phyloP scores from a whole-genome alignment of 768 basidiomycete species.

The Rhodotorula sphaerocarpa region DNA sequence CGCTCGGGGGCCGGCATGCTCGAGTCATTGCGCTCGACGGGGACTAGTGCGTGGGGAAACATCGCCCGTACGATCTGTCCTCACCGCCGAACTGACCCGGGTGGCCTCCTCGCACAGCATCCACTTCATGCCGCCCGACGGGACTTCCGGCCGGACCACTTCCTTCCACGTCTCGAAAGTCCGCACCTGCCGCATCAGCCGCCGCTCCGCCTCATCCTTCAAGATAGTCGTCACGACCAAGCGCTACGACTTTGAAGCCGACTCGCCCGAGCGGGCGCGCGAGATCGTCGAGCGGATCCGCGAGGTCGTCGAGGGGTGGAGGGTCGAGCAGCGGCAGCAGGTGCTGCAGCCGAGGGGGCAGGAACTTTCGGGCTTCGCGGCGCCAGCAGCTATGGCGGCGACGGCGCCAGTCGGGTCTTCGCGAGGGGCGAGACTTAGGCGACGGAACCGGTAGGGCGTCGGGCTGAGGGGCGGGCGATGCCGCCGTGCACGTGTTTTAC shows the following conservation, averaged over 20 bases:
- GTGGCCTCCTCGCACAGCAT: background rate
- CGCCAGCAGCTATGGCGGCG: too few relatives aligned
- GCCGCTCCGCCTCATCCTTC: conserved; percentile 68
- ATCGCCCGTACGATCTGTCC: too few relatives aligned
- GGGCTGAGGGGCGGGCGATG: too few relatives aligned
- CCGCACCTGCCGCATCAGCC: conserved; percentile 69
- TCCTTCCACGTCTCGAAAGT: conserved; percentile 89
- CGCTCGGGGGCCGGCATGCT: conserved; percentile 72
- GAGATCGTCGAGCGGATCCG: conserved; percentile 42
- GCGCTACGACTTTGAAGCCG: conserved; percentile 95
- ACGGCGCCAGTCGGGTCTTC: too few relatives aligned
- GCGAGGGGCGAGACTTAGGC: too few relatives aligned
- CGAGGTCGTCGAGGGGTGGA: conserved; percentile 1
- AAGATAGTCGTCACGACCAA: conserved; percentile 67
- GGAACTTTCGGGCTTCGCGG: too few relatives aligned
- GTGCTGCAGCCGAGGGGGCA: background rate
- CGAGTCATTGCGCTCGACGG: conserved; percentile 89
- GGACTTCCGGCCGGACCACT: conserved; percentile 77
- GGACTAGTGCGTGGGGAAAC: conserved; percentile 61
- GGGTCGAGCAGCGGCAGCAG: background rate
- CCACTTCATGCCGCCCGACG: conserved; percentile 51
- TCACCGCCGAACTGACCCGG: too few relatives aligned
- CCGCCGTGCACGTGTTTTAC: too few relatives aligned
- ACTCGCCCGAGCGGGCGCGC: conserved; percentile 72
- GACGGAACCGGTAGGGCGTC: too few relatives aligned